Percentiles rank a stretch among this genome's conserved stretches.
phyloP scores from a whole-genome alignment of 768 basidiomycete genomes.

The Candolleomyces eurysporus region DNA sequence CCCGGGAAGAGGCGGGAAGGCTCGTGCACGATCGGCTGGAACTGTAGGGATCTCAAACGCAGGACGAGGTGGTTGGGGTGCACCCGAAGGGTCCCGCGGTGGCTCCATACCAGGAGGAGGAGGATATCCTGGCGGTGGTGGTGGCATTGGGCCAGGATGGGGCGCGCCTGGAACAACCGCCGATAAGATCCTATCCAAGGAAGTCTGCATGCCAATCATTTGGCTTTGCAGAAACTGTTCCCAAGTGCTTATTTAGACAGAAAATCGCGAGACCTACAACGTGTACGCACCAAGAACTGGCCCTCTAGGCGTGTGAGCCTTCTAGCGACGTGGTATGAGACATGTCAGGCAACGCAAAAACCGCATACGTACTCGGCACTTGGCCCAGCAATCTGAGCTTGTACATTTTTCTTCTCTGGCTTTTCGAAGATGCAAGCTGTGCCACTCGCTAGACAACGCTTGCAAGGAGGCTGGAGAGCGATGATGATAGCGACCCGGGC shows the following conservation, averaged over 20 bases:
- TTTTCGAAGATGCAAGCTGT: conserved; percentile 86
- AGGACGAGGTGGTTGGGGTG: conserved; percentile 28
- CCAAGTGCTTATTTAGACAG: too few species aligned
- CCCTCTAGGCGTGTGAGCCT: conserved; percentile 82
- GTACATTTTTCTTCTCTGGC: conserved; percentile 81
- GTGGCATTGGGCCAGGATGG: conserved; percentile 29
- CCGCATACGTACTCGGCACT: conserved; percentile 65
- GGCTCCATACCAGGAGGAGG: conserved; percentile 33
- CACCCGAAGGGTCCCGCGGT: conserved; percentile 16
- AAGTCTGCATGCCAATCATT: conserved; percentile 93
- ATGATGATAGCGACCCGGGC: conserved; percentile 51
- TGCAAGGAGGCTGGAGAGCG: conserved; percentile 73
- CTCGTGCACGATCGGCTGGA: conserved; percentile 30
- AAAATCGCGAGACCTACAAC: too few species aligned
- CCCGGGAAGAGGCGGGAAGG: conserved; percentile 86
- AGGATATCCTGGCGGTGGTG: conserved; percentile 20
- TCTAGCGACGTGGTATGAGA: conserved; percentile 38
- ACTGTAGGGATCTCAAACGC: conserved; percentile 36
- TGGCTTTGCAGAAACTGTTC: conserved; percentile 85
- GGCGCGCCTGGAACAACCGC: conserved; percentile 51
- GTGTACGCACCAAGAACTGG: conserved; percentile 67
- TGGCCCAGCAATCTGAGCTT: conserved; percentile 49
- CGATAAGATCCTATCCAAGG: conserved; percentile 77
- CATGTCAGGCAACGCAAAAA: conserved; percentile 13
- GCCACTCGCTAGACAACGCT: conserved; percentile 82